A percentile compares a stretch with the other conserved stretches of the same genome.
phyloP scores from a whole-genome alignment of 2,329 filamentous ascomycete species.

The Fusarium sp. region DNA sequence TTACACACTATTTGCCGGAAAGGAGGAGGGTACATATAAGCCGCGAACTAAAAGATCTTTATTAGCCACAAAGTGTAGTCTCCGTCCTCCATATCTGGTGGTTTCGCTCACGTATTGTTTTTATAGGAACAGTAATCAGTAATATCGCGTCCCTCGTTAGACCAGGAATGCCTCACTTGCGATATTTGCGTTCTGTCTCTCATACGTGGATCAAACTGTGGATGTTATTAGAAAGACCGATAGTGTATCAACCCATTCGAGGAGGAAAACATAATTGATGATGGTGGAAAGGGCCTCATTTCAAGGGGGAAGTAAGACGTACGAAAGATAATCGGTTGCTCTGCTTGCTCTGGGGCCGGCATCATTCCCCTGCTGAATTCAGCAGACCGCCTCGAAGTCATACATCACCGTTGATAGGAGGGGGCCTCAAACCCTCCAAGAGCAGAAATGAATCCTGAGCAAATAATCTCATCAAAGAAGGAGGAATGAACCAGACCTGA shows the following conservation, averaged over 20 bases:
- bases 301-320: neutral
- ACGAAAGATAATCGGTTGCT: neutral
- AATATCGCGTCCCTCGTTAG: neutral
- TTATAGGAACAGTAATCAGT: neutral
- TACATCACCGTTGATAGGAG: too few relatives aligned
- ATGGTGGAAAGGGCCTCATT: too few relatives aligned
- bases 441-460: neutral
- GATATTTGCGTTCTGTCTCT: neutral
- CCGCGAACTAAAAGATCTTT: neutral
- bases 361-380: neutral
- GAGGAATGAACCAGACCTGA: neutral
- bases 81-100: neutral
- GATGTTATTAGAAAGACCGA: neutral
- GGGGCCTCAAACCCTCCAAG: neutral
- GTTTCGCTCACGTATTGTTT: neutral
- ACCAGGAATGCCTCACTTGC: neutral
- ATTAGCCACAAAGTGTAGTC: neutral
- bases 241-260: too few relatives aligned
- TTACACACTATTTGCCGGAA: neutral
- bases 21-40: neutral
- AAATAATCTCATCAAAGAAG: fast-evolving
- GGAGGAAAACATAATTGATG: neutral
- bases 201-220: neutral
- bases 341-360: neutral
- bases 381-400: neutral